Base-by-base conservation (phyloP, 208 protist species). In the Naegleria fowleri region DNA sequence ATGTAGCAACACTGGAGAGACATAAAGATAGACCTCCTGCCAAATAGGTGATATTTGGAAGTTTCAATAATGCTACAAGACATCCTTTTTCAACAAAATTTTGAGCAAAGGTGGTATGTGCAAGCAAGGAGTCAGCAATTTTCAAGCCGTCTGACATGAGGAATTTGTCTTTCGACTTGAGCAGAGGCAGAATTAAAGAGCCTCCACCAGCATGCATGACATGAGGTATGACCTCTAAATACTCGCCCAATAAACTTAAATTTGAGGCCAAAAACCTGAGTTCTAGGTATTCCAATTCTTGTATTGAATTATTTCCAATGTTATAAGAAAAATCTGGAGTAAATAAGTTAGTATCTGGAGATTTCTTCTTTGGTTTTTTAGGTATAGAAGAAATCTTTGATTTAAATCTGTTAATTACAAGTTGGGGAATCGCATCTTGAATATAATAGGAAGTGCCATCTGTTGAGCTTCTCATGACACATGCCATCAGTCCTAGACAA, bases 71-170 rank as follows among this genome's bases (percentile, higher is more conserved):
- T 15, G 40, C 39, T 43, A 93, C 52, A 6, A 94, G 43, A 9
- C 93, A 92, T 6, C 92, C 93, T 41, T 92, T 93, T 51, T 94
- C 92, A 41, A 94, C 86, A 75, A 94, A 93, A 25, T 83, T 84
- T 15, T 91, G 33, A 13, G 91, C 93, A 58, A 94, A 94, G 43
- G 86, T 93, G 38, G 90, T 91, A 52, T 94, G 93, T 5, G 92
- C 86, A 67, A 94, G 83, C 22, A 93, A 59, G 5, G 59, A 36
- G 22, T 90, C 85, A 25, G 91, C 36, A 19, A 93, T 40, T 40
- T 67, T 89, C 15, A 93, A 76, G 0, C 86, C 13, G 5, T 92
- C 91, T 90, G 59, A 58, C n/a, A 85, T 29, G 11, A 43, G 38
- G 91, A 40, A 67, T 36, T 91, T 39, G 19, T 87, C 83, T 25